A percentile compares a stretch with the other conserved stretches of the same genome.
Evolutionary conservation across 129 eudicot genomes (phyloP).

Genomic region (Oenanthe sinensis): DNA sequence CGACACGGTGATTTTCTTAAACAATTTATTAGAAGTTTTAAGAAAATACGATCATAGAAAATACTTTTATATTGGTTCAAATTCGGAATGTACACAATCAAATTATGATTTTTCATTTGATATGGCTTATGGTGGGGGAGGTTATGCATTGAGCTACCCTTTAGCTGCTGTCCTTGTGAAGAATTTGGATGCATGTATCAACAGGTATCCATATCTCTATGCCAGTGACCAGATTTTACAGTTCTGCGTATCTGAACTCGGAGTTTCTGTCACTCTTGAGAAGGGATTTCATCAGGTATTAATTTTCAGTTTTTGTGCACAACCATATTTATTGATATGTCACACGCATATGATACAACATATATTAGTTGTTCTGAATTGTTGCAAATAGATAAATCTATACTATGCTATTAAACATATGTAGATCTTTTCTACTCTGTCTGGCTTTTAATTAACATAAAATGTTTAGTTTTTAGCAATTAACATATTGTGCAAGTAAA

Average conservation of each 20-base stretch:
- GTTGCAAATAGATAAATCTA: neutral
- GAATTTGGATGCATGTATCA: conserved; percentile 31
- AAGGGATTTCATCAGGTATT: conserved; percentile 44
- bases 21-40: conserved; percentile 35
- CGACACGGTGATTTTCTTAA: conserved; percentile 32
- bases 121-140: conserved; percentile 49
- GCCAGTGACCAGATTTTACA: conserved; percentile 21
- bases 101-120: conserved; percentile 31
- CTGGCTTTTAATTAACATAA: neutral
- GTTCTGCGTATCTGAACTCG: conserved; percentile 29
- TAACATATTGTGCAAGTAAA: too few relatives aligned
- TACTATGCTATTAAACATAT: neutral
- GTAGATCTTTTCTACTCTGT: too few relatives aligned
- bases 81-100: conserved; percentile 31
- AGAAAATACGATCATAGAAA: conserved; percentile 38
- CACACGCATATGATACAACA: neutral
- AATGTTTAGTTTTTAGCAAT: too few relatives aligned
- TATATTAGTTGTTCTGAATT: neutral
- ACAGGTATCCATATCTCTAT: conserved; percentile 16
- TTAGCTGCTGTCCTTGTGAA: conserved; percentile 33
- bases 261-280: conserved; percentile 24
- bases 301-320: too few relatives aligned
- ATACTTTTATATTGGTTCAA: conserved; percentile 33
- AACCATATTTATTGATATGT: neutral
- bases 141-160: conserved; percentile 39